A percentile compares a stretch with the other conserved stretches of the same genome.
Evolutionary conservation across 1,139 yeast genomes (phyloP).

Genomic region (Pichia sp.): DNA sequence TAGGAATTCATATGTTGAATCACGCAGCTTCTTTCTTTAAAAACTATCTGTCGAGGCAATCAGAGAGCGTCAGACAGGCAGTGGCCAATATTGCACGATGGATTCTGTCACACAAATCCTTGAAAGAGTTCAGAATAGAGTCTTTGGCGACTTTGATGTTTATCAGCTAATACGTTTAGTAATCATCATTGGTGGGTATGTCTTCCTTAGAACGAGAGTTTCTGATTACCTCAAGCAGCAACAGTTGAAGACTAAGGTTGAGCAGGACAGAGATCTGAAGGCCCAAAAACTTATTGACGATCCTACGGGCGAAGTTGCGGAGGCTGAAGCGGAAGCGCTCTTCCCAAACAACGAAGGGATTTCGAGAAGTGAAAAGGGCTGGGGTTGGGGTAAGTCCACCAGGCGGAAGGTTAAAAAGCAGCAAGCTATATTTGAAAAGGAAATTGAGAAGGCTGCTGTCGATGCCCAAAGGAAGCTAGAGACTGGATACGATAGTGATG

Average conservation of each 20-base stretch:
- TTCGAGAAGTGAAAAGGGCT: constrained; percentile 38
- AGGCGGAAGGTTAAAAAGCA: constrained; percentile 54
- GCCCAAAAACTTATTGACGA: constrained; percentile 34
- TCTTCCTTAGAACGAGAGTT: constrained; percentile 40
- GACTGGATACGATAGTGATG: constrained; percentile 54
- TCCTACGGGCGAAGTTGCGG: constrained; percentile 16
- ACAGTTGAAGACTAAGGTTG: constrained; percentile 50
- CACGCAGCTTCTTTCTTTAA: not conserved
- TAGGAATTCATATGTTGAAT: not conserved
- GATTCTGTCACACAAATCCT: constrained; percentile 12
- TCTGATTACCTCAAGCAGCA: constrained; percentile 43
- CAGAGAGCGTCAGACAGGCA: no score
- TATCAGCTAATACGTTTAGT: constrained; percentile 38
- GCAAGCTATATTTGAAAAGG: constrained; percentile 49
- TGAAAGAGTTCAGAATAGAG: constrained; percentile 16
- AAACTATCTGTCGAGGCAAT: no score
- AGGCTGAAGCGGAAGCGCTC: constrained; percentile 20
- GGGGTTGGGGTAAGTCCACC: constrained; percentile 80
- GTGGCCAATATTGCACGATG: constrained; percentile 3
- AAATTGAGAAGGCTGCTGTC: constrained; percentile 32
- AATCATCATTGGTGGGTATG: constrained; percentile 44
- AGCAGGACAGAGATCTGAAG: constrained; percentile 43
- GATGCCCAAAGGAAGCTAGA: constrained; percentile 32
- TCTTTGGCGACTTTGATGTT: constrained; percentile 32
- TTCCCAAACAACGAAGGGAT: constrained; percentile 9